Evolutionary conservation across 108 stramenopile species (phyloP), one percentile per base, ranked within the genome.

Genomic region (Discostella stelligeroides): DNA sequence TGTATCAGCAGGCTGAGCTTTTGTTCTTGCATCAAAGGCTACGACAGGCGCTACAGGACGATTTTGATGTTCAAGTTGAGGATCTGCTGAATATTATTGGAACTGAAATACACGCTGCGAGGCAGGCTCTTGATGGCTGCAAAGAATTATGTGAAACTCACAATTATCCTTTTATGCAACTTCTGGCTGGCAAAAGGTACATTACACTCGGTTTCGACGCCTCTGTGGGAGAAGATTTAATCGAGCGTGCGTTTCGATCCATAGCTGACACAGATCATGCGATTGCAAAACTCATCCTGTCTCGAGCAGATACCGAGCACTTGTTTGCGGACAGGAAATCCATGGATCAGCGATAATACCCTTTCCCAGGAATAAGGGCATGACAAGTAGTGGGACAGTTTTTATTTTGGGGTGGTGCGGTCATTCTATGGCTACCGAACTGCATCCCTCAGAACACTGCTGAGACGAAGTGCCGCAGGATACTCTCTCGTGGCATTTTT

Each of bases 1-100:
- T 70, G 49, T 63, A 70, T 48, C 68, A 70, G 63, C 45, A 70
- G 47, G 63, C 68, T 34, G 45, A 51, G 25, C 62, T 70, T 70
- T 30, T 70, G 30, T 63, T 53, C 30, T 70, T 63, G 68, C 68
- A 65, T 27, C 62, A 63, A 4, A 57, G 7, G 43, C 40, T 42
- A 25, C 25, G 39, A 21, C 40, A 61, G 11, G 13, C 15, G 27
- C 27, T 61, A 12, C 41, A 23, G 12, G 4, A 42, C 0, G 25
- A 42, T 40, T 61, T 55, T 56, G 28, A 42, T 67, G 41, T 18
- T 55, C 38, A 53, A 28, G 66, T 56, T 53, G 42, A 42, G 54
- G 66, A 67, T 38, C 21, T 55, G 40, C 66, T 67, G 21, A 51
- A 39, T 41, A 53, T 67, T n/a, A 40, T 20, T 10, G 66, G 66